Base-by-base conservation (phyloP, 2,329 filamentous ascomycete species). In the Pyricularia pennisetigena region DNA sequence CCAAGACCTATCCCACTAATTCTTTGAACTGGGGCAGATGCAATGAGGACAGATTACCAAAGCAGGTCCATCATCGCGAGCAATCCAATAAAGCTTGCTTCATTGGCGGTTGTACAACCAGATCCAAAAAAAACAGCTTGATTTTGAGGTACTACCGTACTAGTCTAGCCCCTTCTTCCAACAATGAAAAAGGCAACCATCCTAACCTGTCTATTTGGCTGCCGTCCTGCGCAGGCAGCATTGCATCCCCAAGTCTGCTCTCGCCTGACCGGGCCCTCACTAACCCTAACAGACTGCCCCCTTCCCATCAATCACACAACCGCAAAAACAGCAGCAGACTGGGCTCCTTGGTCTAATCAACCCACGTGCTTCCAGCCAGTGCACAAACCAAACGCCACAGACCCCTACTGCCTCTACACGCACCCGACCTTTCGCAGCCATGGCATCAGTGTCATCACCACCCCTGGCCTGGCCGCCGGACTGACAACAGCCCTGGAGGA, bases 381-480 rank as follows among this genome's bases (percentile, higher is more conserved):
- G 0, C 62, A 68, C 23, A 68, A 67, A 14, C 61, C 67, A 8
- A 64, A 69, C 8, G 20, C 14, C 12, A 59, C 30, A 32, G 62
- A 66, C 8, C 65, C 68, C 23, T 72, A 74, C 68, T 75, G 73
- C 69, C 71, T 75, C 35, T 75, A 71, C 68, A 75, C 71, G 12
- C 61, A 70, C 6, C 16, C 35, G 2, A 64, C 70, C 10, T 74
- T 74, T 68, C 71, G 68, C 32, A 68, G 67, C 30, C 70, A 72
- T 26, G 73, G 74, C 10, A 61, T 75, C 16, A 72, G 71, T 49
- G n/a, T 75, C 30, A 71, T 75, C 64, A 72, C 72, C 23, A 72
- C 71, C 1, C 73, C 70, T 3, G 69, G 73, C 28, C 69, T 72
- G 32, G 74, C 72, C 1, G 71, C 71, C 30, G 70, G 69, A 61